A percentile compares a stretch with the other conserved stretches of the same genome.
These are phyloP conservation scores for Colletotrichum nymphaeae DNA, from an alignment of 2,329 filamentous ascomycete genomes.

Conservation along the genomic window DNA sequence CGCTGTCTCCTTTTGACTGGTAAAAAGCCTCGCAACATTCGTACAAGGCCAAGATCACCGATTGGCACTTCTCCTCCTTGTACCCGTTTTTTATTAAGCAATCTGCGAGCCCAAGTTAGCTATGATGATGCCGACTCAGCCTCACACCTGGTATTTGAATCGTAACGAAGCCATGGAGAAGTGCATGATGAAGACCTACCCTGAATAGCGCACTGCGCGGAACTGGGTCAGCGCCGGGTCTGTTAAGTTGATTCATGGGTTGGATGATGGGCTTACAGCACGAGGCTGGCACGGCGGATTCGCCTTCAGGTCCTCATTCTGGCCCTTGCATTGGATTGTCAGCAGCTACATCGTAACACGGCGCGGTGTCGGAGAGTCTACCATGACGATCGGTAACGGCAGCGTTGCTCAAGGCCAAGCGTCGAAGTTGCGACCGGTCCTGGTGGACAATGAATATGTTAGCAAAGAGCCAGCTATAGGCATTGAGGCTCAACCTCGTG, in stretches of 20 bases:
- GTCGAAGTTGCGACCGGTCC: neutral
- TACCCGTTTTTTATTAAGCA: slow-evolving; percentile 88
- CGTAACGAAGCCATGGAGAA: neutral
- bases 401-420: neutral
- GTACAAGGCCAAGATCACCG: slow-evolving; percentile 85
- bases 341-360: neutral
- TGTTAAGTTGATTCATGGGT: neutral
- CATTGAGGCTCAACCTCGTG: neutral
- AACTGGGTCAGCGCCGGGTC: slow-evolving; percentile 17
- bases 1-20: slow-evolving; percentile 78
- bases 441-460: neutral
- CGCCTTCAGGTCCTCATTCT: slow-evolving; percentile 77
- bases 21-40: slow-evolving; percentile 95
- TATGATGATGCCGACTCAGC: neutral
- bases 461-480: neutral
- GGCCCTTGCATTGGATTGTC: slow-evolving; percentile 31
- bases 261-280: slow-evolving; percentile 67
- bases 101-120: slow-evolving; percentile 60
- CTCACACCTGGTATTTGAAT: neutral
- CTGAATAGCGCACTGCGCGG: slow-evolving; percentile 86
- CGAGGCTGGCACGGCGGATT: slow-evolving; percentile 87
- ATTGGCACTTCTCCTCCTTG: slow-evolving; percentile 85
- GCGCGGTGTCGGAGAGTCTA: neutral
- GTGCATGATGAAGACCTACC: slow-evolving; percentile 59
- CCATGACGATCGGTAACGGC: neutral